Conservation (phyloP, 139 green algal genomes). For the Parachlorella kessleri region DNA sequence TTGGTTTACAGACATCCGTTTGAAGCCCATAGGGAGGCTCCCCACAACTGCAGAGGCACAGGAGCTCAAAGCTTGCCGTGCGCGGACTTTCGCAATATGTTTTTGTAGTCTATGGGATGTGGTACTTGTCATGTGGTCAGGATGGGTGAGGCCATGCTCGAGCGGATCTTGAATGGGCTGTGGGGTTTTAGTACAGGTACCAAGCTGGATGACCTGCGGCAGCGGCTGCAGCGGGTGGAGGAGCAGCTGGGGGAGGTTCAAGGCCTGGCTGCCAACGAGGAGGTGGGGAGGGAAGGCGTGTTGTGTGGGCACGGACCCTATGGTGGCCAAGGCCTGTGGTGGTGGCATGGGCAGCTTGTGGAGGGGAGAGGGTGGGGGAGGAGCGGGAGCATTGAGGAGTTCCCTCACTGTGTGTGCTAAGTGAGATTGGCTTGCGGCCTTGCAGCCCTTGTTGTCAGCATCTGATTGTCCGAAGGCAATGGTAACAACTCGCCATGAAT, state of each 20-base stretch:
- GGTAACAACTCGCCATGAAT: no score
- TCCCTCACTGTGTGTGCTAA: neutral
- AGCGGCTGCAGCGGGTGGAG: neutral
- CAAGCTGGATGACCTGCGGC: neutral
- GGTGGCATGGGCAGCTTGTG: neutral
- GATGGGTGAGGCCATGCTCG: neutral
- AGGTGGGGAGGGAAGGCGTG: neutral
- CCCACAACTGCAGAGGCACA: no score
- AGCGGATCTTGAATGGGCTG: no score
- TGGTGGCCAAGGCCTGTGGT: neutral
- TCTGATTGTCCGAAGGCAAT: no score
- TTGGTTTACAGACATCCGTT: no score
- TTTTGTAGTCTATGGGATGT: neutral
- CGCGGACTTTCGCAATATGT: neutral
- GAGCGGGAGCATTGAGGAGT: neutral
- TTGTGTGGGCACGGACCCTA: neutral
- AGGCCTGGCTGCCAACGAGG: neutral
- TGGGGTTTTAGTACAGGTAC: neutral
- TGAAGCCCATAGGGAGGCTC: no score
- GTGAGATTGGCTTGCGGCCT: no score
- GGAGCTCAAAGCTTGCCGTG: neutral
- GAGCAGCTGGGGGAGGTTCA: neutral
- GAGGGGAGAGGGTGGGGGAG: neutral
- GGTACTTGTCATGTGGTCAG: neutral
- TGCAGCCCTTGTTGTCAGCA: no score